These are phyloP conservation scores for Oleoguttula mirabilis DNA, from an alignment of 495 filamentous ascomycete species.

Conservation along the genomic window DNA sequence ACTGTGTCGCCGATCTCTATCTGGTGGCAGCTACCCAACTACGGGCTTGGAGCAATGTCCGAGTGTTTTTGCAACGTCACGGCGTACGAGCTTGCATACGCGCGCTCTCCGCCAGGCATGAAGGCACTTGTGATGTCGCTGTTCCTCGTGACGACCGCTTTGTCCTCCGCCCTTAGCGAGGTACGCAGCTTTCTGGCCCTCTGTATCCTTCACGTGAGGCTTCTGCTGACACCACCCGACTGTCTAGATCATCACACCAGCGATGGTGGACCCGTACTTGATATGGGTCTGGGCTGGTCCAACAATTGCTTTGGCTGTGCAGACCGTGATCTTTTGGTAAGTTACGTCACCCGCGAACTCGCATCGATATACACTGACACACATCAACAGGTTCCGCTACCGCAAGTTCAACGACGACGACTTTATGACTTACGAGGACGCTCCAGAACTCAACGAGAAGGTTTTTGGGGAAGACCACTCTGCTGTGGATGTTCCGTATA, in stretches of 20 bases:
- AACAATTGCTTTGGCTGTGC: slow-evolving; percentile 36
- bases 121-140: slow-evolving; percentile 54
- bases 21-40: slow-evolving; percentile 21
- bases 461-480: too few species aligned
- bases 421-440: slow-evolving; percentile 30
- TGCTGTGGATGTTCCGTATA: too few species aligned
- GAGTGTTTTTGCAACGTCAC: slow-evolving; percentile 21
- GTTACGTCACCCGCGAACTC: slow-evolving; percentile 27
- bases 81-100: slow-evolving; percentile 34
- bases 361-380: too few species aligned
- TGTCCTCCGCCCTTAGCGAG: slow-evolving; percentile 41
- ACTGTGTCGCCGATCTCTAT: slow-evolving; percentile 11
- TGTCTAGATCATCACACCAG: slow-evolving; percentile 40
- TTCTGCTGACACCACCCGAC: too few species aligned
- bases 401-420: slow-evolving; percentile 22
- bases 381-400: slow-evolving; percentile 28
- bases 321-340: slow-evolving; percentile 39
- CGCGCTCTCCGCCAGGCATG: slow-evolving; percentile 57
- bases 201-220: too few species aligned
- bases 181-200: too few species aligned
- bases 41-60: slow-evolving; percentile 15
- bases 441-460: not conserved
- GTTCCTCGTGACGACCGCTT: slow-evolving; percentile 46
- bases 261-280: slow-evolving; percentile 49
- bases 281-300: slow-evolving; percentile 41